Base-by-base conservation (phyloP, 208 protist species). In the Lotmaria passim region DNA sequence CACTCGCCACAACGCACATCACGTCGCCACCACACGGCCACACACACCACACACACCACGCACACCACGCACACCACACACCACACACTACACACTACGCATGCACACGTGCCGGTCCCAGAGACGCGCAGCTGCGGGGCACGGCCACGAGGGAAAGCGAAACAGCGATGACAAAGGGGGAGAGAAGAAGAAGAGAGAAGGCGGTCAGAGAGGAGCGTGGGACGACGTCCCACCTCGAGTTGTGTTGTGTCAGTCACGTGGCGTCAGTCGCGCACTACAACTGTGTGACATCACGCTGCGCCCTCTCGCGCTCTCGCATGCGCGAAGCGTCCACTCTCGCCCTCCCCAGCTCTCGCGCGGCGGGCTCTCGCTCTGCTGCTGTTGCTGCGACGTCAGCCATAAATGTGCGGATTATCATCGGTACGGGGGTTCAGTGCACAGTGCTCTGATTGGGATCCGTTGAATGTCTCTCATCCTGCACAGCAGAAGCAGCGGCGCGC, bases 161-260 rank as follows among this genome's bases (percentile, higher is more conserved):
- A 41, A 41, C 10, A 52, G 47, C 7, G 21, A 28, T 28, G 47
- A 17, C 11, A 52, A 8, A 21, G 19, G 47, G 21, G 7, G 19
- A 52, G 47, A 21, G 11, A 41, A 41, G 14, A 41, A 14, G 38
- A 41, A 15, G 38, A 14, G 38, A 41, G 38, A 41, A 41, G 38
- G 38, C 38, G 14, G 38, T 41, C 38, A 41, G 38, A 14, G 38
- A 41, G 38, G 14, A 14, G 38, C 38, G 51, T 41, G 38, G 38
- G 38, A 41, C 38, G 38, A 41, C 44, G 44, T 48, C 44, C 44
- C 44, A 48, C 14, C 44, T 48, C 44, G 44, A 48, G 44, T 48
- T 21, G 44, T 48, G 44, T 48, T 48, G 44, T 48, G 44, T 21
- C 51, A 57, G 21, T 48, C 44, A 48, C 44, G 44, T 48, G 44